phyloP scores from a whole-genome alignment of 805 yeast genomes.

The Suhomyces kilbournensis region DNA sequence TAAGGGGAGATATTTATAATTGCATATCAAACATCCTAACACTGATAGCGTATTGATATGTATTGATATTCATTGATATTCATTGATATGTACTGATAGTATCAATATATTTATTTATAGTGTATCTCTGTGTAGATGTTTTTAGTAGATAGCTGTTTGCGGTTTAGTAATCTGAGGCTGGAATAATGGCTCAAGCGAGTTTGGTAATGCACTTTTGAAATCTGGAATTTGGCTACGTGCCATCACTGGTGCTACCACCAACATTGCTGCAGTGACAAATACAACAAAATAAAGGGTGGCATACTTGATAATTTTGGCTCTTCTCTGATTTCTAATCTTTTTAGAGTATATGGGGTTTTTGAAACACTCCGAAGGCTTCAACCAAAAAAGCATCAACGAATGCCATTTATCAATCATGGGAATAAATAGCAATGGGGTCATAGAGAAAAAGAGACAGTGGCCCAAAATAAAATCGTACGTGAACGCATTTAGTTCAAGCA shows the following conservation, averaged over 20 bases:
- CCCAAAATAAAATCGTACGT: constrained; percentile 48
- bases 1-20: too few species aligned
- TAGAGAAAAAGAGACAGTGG: constrained; percentile 36
- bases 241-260: constrained; percentile 49
- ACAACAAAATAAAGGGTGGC: constrained; percentile 44
- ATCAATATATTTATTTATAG: too few species aligned
- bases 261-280: constrained; percentile 12
- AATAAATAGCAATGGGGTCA: constrained; percentile 41
- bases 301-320: constrained; percentile 39
- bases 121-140: too few species aligned
- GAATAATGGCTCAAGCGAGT: neutral
- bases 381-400: constrained; percentile 49
- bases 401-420: constrained; percentile 51
- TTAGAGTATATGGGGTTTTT: constrained; percentile 38
- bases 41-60: neutral
- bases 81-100: too few species aligned
- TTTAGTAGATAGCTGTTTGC: neutral
- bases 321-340: constrained; percentile 32
- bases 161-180: neutral
- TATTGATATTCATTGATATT: too few species aligned
- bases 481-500: constrained; percentile 43
- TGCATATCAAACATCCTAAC: too few species aligned
- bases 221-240: constrained; percentile 15
- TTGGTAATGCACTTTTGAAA: constrained; percentile 6
- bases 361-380: constrained; percentile 36